Base-by-base conservation (phyloP, 805 yeast genomes). In the Lipomyces anomalus region DNA sequence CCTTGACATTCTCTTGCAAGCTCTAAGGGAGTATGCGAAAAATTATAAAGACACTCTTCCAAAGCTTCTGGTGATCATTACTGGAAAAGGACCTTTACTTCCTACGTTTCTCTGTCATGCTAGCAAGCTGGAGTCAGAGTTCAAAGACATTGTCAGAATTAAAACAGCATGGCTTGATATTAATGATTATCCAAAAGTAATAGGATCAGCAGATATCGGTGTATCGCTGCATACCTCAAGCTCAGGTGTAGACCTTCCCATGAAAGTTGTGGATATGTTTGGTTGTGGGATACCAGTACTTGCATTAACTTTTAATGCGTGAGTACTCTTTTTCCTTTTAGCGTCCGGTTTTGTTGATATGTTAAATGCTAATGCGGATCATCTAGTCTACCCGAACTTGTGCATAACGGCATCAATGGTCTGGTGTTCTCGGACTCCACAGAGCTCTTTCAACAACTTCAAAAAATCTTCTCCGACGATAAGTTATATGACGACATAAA, bases 231-330 rank as follows among this genome's bases (percentile, higher is more conserved):
- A 92, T 64, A 76, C 81, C 3, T 89, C 97, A 0, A 83, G 95
- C 37, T 84, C 95, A 38, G 98, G 99, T 0, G 72, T 84, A 46
- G 99, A 92, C 60, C 71, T 92, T 47, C 99, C 99, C 1, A 92
- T 92, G 99, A 92, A 92, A 64, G 84, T 92, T 29, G 82, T 90
- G 4, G 99, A 92, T 60, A 79, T 90, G 75, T 89, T 90, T 69
- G 98, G 98, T 0, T 84, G 92, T 53, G 97, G 97, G 0, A 68
- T 92, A 9, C 99, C 98, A 1, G 97, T 88, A 0, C 69, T 89
- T 2, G 78, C 95, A 0, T 69, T 89, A 47, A 68, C 72, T 30
- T 92, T 86, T 61, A 78, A 82, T 0, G 90, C 95, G 1, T 72
- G 42, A 4, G 55, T 26, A 6, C 16, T 13, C 2, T 30, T 34